Conservation (phyloP, 257 asterid genomes). For the Apocynum venetum region DNA sequence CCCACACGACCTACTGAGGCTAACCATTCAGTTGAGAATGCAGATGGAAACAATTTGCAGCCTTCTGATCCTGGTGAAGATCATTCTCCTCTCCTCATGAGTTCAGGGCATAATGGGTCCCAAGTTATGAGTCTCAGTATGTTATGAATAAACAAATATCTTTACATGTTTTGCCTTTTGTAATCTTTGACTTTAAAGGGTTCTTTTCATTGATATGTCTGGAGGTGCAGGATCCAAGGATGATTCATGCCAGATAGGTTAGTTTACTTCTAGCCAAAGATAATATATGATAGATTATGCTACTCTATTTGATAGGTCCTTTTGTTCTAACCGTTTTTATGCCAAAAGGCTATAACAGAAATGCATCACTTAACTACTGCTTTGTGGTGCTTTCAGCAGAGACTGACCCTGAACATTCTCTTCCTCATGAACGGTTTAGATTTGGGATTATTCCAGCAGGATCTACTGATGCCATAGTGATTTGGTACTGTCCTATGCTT, state of each 20-base stretch:
- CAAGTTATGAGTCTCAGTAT: slow-evolving; percentile 47
- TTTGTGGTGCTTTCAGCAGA: slow-evolving; percentile 37
- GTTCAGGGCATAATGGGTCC: slow-evolving; percentile 35
- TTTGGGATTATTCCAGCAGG: slow-evolving; percentile 98
- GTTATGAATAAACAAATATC: slow-evolving; percentile 26
- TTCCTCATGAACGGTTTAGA: slow-evolving; percentile 74
- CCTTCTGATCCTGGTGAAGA: slow-evolving; percentile 46
- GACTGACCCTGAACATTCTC: slow-evolving; percentile 49
- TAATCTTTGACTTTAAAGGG: slow-evolving; percentile 18
- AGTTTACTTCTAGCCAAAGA: slow-evolving; percentile 19
- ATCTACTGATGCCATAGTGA: slow-evolving; percentile 93
- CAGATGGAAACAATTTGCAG: slow-evolving; percentile 36
- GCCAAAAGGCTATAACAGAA: not conserved
- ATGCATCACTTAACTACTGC: slow-evolving; percentile 21
- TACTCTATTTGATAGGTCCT: not conserved
- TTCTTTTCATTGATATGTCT: slow-evolving; percentile 28
- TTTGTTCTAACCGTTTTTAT: not conserved
- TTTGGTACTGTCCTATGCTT: slow-evolving; percentile 52
- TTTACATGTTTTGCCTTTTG: slow-evolving; percentile 10
- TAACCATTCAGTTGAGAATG: slow-evolving; percentile 33
- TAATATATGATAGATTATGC: not conserved
- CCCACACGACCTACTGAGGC: slow-evolving; percentile 65
- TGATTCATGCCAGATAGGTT: slow-evolving; percentile 30
- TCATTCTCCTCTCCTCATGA: slow-evolving; percentile 60
- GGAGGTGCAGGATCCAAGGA: slow-evolving; percentile 30